A percentile compares a stretch with the other conserved stretches of the same genome.
Evolutionary conservation across 148 eudicot species (phyloP).

Genomic region (Vaccinium vitisidaea): DNA sequence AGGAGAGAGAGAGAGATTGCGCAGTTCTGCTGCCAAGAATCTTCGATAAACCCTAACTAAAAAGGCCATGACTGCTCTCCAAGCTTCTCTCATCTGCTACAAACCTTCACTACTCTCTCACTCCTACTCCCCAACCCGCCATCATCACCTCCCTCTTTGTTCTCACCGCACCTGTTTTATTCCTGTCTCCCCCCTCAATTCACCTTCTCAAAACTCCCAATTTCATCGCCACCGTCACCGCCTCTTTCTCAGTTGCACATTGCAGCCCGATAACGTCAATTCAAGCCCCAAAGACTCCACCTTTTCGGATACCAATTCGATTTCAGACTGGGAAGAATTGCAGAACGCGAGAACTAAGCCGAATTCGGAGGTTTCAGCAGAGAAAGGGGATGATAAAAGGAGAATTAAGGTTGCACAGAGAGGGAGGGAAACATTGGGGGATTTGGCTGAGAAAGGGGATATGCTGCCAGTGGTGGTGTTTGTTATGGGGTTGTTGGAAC

Average conservation of each 20-base stretch:
- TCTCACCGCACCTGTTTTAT: not conserved
- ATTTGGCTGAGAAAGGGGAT: constrained; percentile 23
- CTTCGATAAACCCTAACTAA: constrained; percentile 7
- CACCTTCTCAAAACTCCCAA: constrained; percentile 18
- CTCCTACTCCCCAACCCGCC: constrained; percentile 14
- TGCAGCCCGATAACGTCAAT: constrained; percentile 32
- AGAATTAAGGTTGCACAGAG: constrained; percentile 12
- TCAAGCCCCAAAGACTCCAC: constrained; percentile 23
- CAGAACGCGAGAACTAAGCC: constrained; percentile 8
- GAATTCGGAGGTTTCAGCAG: not conserved
- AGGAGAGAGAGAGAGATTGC: constrained; percentile 4
- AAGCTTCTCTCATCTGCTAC: constrained; percentile 57
- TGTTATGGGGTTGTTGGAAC: constrained; percentile 57
- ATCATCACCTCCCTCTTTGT: constrained; percentile 26
- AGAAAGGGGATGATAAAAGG: not conserved
- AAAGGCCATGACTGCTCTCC: constrained; percentile 49
- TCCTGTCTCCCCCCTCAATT: constrained; percentile 3
- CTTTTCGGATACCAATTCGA: constrained; percentile 15
- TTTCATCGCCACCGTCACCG: constrained; percentile 26
- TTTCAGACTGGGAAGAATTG: constrained; percentile 16
- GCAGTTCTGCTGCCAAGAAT: not conserved
- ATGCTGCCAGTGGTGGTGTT: constrained; percentile 56
- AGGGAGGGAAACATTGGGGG: constrained; percentile 9
- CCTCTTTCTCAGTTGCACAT: constrained; percentile 23
- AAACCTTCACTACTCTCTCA: constrained; percentile 39